These are phyloP conservation scores for Saturnispora zaruensis DNA, from an alignment of 805 yeast genomes.

Conservation along the genomic window DNA sequence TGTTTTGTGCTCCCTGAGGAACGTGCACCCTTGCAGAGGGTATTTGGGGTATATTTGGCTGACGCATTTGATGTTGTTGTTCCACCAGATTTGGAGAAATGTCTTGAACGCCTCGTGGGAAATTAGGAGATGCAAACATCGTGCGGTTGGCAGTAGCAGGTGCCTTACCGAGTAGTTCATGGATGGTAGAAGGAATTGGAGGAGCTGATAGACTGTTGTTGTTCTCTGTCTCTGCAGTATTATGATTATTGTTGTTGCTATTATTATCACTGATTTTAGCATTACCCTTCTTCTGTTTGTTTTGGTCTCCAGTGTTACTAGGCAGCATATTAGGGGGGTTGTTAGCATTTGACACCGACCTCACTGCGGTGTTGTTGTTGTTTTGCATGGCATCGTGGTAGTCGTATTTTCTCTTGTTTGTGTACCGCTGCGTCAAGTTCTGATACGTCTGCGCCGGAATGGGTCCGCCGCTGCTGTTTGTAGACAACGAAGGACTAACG, in stretches of 20 bases:
- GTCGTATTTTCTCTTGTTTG: constrained; percentile 11
- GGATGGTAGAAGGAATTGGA: constrained; percentile 32
- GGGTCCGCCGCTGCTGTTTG: constrained; percentile 1
- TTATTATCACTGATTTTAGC: not conserved
- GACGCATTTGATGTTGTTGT: constrained; percentile 18
- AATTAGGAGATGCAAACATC: constrained; percentile 1
- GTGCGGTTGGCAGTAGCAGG: not conserved
- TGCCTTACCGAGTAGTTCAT: constrained; percentile 10
- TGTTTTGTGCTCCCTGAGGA: constrained; percentile 63
- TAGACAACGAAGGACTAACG: constrained; percentile 9
- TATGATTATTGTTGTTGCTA: not conserved
- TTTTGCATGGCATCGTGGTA: constrained; percentile 14
- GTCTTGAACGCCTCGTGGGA: constrained; percentile 1
- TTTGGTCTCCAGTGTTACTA: not conserved
- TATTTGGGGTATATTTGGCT: not conserved
- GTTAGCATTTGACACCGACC: not conserved
- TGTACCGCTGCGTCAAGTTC: constrained; percentile 13
- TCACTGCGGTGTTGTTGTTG: not conserved
- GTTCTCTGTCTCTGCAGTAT: not conserved
- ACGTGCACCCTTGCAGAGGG: constrained; percentile 40
- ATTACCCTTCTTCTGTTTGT: not conserved
- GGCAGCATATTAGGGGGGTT: not conserved
- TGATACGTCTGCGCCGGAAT: constrained; percentile 12
- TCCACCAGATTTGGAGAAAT: not conserved
- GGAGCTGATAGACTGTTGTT: constrained; percentile 17